Evolutionary conservation across 164 flowering plant genomes (phyloP).

Genomic region (Dillenia suffruticosa): DNA sequence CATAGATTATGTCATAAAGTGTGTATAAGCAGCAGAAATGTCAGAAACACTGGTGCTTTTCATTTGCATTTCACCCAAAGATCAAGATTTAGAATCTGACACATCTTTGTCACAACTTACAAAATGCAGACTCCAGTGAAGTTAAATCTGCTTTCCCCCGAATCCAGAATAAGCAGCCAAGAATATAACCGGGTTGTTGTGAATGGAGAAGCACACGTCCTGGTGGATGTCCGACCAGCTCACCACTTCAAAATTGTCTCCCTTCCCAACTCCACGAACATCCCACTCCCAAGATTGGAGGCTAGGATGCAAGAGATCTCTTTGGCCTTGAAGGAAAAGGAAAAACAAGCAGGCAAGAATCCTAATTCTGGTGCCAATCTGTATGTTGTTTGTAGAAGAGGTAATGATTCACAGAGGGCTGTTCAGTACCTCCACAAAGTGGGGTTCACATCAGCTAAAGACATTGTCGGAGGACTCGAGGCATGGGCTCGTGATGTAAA

Average conservation of each 20-base stretch:
- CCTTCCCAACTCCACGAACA: conserved; percentile 68
- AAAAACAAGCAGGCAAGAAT: conserved; percentile 10
- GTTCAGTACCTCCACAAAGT: conserved; percentile 59
- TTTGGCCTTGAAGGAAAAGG: conserved; percentile 44
- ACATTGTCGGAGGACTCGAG: conserved; percentile 81
- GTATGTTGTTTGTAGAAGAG: conserved; percentile 84
- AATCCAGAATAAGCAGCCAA: conserved; percentile 64
- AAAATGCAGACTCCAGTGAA: conserved; percentile 63
- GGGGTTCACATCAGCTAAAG: conserved; percentile 70
- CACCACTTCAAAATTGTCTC: conserved; percentile 87
- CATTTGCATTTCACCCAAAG: too few relatives aligned
- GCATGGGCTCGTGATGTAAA: conserved; percentile 86
- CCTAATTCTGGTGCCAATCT: conserved; percentile 33
- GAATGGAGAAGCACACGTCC: conserved; percentile 62
- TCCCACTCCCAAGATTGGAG: conserved; percentile 71
- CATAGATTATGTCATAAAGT: too few relatives aligned
- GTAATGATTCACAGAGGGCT: conserved; percentile 96
- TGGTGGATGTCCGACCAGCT: conserved; percentile 85
- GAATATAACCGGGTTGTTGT: conserved; percentile 55
- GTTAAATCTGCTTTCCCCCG: conserved; percentile 55
- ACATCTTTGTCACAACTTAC: too few relatives aligned
- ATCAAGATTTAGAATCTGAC: too few relatives aligned
- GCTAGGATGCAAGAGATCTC: conserved; percentile 41
- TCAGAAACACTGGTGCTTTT: too few relatives aligned
- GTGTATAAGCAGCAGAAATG: too few relatives aligned